Base-by-base conservation (phyloP, 139 green algal species). In the Chlorella sp. region DNA sequence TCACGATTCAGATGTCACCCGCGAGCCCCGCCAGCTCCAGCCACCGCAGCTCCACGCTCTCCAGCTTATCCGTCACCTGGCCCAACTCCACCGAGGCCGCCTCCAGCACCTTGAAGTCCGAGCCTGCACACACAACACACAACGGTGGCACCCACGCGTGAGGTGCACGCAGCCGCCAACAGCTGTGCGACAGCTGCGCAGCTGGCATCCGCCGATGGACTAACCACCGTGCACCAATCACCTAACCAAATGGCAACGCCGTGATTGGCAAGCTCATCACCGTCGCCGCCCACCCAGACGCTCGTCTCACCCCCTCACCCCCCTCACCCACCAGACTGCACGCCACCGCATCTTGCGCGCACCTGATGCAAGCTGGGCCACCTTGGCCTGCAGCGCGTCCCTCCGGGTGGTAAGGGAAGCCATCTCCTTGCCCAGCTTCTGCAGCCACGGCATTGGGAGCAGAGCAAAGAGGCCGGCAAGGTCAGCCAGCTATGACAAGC, bases 11-110 rank as follows among this genome's bases (percentile, higher is more conserved):
- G 34, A 82, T 73, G 60, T 82, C 77, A 31, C 77, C 77, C 5
- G 72, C 77, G 2, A 82, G 71, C 62, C 78, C 77, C 26, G 77
- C 77, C 22, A 78, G 49, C 67, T 82, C 77, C 60, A 85, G 68
- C 74, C 74, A 85, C 23, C 78, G 62, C 60, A 80, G 35, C 65
- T 84, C 78, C 67, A 73, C 76, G n/a, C 14, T 33, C 26, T 85
- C 79, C n/a, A 79, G 23, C 50, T 65, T 27, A 23, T 85, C 75
- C 29, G 65, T 26, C 2, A 79, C 50, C 32, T 70, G 50, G 0
- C n/a, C 74, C 35, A 85, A 61, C 68, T 85, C 67, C 68, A 72
- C 26, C n/a, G 62, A 75, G 0, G 51, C 2, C 33, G 27, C 32
- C 72, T 79, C 69, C 67, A 85, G 42, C 6, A 33, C 34, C 55